phyloP scores from a whole-genome alignment of 257 asterid genomes.

The Scutellaria minor region DNA sequence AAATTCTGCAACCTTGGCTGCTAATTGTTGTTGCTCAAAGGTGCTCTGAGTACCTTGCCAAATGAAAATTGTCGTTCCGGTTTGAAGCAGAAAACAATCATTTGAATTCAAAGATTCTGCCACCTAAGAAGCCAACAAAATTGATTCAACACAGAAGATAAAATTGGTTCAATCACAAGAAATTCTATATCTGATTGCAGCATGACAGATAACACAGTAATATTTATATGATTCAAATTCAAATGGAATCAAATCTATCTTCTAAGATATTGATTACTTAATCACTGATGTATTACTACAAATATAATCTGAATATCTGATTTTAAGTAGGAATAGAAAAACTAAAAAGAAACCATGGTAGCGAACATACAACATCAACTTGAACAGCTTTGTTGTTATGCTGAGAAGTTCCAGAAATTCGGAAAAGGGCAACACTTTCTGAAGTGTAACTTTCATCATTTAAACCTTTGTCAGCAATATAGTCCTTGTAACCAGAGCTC shows the following conservation, averaged over 20 bases:
- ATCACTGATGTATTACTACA: no score
- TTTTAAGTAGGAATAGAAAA: background rate
- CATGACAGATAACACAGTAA: background rate
- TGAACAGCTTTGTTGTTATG: slow-evolving; percentile 79
- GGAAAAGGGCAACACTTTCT: slow-evolving; percentile 81
- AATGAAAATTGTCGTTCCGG: slow-evolving; percentile 77
- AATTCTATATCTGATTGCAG: background rate
- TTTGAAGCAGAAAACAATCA: slow-evolving; percentile 90
- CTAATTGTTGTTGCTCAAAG: slow-evolving; percentile 90
- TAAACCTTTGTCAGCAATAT: slow-evolving; percentile 83
- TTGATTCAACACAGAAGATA: slow-evolving; percentile 16
- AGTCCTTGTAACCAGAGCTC: slow-evolving; percentile 86
- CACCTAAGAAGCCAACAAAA: slow-evolving; percentile 52
- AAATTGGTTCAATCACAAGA: slow-evolving; percentile 12
- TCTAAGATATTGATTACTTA: no score
- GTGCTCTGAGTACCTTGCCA: slow-evolving; percentile 93
- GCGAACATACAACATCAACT: slow-evolving; percentile 81
- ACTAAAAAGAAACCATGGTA: background rate
- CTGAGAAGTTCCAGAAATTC: slow-evolving; percentile 77
- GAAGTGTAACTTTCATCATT: slow-evolving; percentile 88
- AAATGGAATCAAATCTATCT: no score
- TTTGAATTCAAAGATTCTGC: slow-evolving; percentile 78
- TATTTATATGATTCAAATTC: no score
- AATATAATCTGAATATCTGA: background rate
- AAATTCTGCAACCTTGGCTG: slow-evolving; percentile 86